Percentiles rank a stretch among this genome's conserved stretches.
Evolutionary conservation across 352 stramenopile genomes (phyloP).

Genomic region (Phytophthora colocasiae): DNA sequence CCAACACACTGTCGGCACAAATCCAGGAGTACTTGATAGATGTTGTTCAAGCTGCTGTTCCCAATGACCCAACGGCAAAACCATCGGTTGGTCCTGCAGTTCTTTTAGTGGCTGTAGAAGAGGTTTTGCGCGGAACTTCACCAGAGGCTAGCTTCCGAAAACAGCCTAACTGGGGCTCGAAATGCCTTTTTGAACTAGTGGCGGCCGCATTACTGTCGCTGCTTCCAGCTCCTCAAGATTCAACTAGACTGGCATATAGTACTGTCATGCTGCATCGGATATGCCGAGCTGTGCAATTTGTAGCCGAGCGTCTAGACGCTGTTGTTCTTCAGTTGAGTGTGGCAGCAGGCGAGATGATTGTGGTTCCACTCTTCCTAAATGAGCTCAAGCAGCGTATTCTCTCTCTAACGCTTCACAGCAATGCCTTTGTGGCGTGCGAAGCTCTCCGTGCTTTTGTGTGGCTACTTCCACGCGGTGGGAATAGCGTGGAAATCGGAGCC

Average conservation of each 20-base stretch:
- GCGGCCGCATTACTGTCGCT: constrained; percentile 49
- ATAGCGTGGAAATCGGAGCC: constrained; percentile 7
- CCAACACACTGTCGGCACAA: constrained; percentile 44
- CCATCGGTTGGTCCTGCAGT: constrained; percentile 27
- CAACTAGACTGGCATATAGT: constrained; percentile 2
- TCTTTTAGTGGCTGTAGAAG: constrained; percentile 65
- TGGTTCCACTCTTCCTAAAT: constrained; percentile 46
- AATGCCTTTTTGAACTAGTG: constrained; percentile 71
- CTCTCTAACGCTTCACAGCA: constrained; percentile 46
- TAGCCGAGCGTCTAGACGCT: constrained; percentile 57
- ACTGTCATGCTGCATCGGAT: constrained; percentile 33
- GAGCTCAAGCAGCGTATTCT: constrained; percentile 57
- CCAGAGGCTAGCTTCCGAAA: constrained; percentile 57
- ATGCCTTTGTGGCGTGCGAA: constrained; percentile 65
- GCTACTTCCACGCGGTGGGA: constrained; percentile 56
- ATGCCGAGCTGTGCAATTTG: constrained; percentile 59
- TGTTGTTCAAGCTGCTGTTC: constrained; percentile 29
- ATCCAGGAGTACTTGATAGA: constrained; percentile 69
- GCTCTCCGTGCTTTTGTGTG: constrained; percentile 75
- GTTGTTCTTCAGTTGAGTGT: constrained; percentile 51
- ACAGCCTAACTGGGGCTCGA: constrained; percentile 41
- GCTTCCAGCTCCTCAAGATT: constrained; percentile 38
- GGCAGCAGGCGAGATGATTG: constrained; percentile 47
- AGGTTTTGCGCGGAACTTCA: constrained; percentile 50
- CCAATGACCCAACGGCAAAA: constrained; percentile 6